Percentiles rank a stretch among this genome's conserved stretches.
phyloP scores from a whole-genome alignment of 768 basidiomycete genomes.

The Podaxis sp. region DNA sequence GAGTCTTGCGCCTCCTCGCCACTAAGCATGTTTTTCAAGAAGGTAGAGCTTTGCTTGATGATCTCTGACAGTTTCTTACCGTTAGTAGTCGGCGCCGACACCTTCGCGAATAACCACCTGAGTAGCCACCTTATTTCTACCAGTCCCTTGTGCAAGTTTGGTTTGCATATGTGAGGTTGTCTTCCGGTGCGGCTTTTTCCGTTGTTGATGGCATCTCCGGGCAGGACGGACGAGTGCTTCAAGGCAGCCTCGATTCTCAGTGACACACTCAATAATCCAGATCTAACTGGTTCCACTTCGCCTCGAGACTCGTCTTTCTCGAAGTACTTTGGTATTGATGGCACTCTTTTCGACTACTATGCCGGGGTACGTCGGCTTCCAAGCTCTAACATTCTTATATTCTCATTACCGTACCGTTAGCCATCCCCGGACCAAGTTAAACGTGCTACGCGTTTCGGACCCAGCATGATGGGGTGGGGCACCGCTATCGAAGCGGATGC shows the following conservation, averaged over 20 bases:
- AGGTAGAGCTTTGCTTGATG: constrained; percentile 16
- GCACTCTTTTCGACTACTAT: constrained; percentile 24
- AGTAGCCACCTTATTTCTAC: constrained; percentile 26
- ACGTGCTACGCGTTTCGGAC: constrained; percentile 24
- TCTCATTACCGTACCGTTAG: background rate
- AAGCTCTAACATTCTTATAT: background rate
- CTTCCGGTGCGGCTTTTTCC: background rate
- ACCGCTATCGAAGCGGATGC: constrained; percentile 28
- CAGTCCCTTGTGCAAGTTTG: constrained; percentile 25
- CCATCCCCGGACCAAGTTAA: constrained; percentile 1
- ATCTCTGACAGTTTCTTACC: background rate
- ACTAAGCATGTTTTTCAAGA: constrained; percentile 38
- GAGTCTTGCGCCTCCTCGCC: constrained; percentile 37
- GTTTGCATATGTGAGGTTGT: constrained; percentile 23
- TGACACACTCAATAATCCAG: constrained; percentile 34
- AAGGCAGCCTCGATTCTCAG: constrained; percentile 26
- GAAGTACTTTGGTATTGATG: constrained; percentile 19
- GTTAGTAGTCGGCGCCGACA: constrained; percentile 27
- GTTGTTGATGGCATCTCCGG: background rate
- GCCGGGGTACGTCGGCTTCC: constrained; percentile 18
- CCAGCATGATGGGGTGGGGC: constrained; percentile 34
- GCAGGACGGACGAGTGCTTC: constrained; percentile 21
- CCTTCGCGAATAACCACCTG: constrained; percentile 37
- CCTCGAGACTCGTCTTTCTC: constrained; percentile 26
- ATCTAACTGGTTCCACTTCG: constrained; percentile 26